A percentile compares a stretch with the other conserved stretches of the same genome.
These are phyloP conservation scores for Erigeron canadensis DNA, from an alignment of 129 eudicot genomes.

Conservation along the genomic window DNA sequence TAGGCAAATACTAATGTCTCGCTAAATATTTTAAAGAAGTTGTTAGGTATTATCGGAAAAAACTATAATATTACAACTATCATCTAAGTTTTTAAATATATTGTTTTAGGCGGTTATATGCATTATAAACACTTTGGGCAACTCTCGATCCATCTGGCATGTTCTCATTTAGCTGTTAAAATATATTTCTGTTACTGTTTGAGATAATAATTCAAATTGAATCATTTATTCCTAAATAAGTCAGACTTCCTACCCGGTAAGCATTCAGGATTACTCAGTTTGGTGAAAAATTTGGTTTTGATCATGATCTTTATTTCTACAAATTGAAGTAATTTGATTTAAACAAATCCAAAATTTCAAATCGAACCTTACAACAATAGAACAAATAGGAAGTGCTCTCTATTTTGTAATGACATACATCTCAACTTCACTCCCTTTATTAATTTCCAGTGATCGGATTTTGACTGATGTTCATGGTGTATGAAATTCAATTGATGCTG, in stretches of 20 bases:
- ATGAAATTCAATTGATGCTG: conserved; percentile 1
- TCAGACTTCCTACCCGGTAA: neutral
- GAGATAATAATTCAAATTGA: neutral
- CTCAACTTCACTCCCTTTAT: neutral
- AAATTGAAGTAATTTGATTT: neutral
- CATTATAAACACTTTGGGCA: neutral
- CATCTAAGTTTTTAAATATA: no score
- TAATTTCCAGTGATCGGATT: neutral
- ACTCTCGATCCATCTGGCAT: no score
- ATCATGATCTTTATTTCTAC: neutral
- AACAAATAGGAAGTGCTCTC: neutral
- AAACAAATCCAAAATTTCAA: neutral
- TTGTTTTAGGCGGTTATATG: neutral
- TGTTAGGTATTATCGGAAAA: neutral
- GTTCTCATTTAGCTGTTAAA: no score
- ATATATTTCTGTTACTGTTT: no score
- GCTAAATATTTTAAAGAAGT: neutral
- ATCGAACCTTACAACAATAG: neutral
- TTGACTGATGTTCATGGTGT: conserved; percentile 16
- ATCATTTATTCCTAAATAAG: neutral
- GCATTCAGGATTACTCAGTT: neutral
- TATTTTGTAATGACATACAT: neutral
- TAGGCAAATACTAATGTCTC: no score
- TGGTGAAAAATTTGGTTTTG: neutral
- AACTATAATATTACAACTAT: no score